Base-by-base conservation (phyloP, 139 green algal species). In the Limnomonas spitsbergensis region DNA sequence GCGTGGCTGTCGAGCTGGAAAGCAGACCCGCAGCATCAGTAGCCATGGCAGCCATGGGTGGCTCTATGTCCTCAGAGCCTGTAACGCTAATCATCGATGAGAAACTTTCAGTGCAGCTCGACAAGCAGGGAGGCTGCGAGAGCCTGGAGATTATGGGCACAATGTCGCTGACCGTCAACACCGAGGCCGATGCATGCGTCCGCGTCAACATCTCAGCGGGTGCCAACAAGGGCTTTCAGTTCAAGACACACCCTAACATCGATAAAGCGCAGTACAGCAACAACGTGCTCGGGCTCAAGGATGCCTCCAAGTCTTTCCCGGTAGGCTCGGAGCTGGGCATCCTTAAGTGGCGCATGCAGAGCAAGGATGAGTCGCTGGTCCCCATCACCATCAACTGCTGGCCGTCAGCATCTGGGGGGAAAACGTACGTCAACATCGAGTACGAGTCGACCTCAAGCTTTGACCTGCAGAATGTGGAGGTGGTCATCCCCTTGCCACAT, bases 221-320 rank as follows among this genome's bases (percentile, higher is more conserved):
- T 84, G 39, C 81, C 36, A 95, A 97, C 83, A 66, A 85, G 29
- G 92, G 88, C 7, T 98, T 96, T 88, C 93, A 98, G 83, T 99
- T 99, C 92, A 99, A 99, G 90, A 99, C 96, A 67, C 96, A 99
- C 81, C 96, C 96, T 70, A 99, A 99, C 87, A 99, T 99, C 82
- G 96, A 99, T 91, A 99, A 99, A 87, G 85, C 80, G 27, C 75
- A 91, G 37, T 97, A 98, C 88, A 83, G 56, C 56, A 78, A 38
- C 2, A 90, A 83, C 77, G 73, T 94, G 9, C 87, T 99, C 53
- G 91, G 87, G 1, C 89, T 99, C 37, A 98, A 98, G 81, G 95
- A 99, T 84, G 89, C 95, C 1, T 88, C 87, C 29, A 87, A 92
- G 3, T 94, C 96, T 26, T 99, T 99, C 89, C 96, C 96, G 53